Percentiles rank a stretch among this genome's conserved stretches.
Conservation (phyloP, 2,329 filamentous ascomycete species). For the Fusarium foetens region DNA sequence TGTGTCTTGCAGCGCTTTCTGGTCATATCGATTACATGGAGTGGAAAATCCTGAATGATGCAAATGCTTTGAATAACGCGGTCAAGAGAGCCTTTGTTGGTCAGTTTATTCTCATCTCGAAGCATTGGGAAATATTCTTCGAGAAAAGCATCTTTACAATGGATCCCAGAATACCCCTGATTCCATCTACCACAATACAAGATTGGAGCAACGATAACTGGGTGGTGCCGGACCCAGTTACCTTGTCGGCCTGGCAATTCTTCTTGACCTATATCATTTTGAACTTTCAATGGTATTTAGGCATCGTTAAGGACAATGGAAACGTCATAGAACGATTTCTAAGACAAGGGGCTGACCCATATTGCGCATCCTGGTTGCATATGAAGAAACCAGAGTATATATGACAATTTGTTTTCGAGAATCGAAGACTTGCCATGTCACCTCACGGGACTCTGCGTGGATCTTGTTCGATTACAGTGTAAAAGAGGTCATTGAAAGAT, state of each 20-base stretch:
- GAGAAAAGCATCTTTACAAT: not conserved
- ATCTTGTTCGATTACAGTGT: fast-evolving
- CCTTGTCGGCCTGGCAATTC: not conserved
- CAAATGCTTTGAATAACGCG: fast-evolving
- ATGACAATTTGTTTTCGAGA: not conserved
- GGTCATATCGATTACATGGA: not conserved
- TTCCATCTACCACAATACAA: fast-evolving
- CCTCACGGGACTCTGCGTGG: fast-evolving
- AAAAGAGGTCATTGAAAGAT: fast-evolving
- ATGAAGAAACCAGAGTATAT: fast-evolving
- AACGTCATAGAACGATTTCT: not conserved
- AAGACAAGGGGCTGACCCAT: not conserved
- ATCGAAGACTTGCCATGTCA: fast-evolving
- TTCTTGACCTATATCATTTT: fast-evolving
- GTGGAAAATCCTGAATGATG: not conserved
- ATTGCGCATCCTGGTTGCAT: not conserved
- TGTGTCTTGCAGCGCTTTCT: not conserved
- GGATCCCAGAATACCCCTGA: not conserved
- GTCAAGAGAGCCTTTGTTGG: not conserved
- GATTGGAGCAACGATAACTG: fast-evolving
- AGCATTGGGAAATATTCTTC: not conserved
- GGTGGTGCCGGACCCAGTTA: fast-evolving
- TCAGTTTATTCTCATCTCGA: fast-evolving
- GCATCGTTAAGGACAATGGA: fast-evolving
- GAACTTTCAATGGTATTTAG: fast-evolving